A percentile compares a stretch with the other conserved stretches of the same genome.
Conservation (phyloP, 805 yeast genomes). For the Saccharomycopsis oosterbeekiorum region DNA sequence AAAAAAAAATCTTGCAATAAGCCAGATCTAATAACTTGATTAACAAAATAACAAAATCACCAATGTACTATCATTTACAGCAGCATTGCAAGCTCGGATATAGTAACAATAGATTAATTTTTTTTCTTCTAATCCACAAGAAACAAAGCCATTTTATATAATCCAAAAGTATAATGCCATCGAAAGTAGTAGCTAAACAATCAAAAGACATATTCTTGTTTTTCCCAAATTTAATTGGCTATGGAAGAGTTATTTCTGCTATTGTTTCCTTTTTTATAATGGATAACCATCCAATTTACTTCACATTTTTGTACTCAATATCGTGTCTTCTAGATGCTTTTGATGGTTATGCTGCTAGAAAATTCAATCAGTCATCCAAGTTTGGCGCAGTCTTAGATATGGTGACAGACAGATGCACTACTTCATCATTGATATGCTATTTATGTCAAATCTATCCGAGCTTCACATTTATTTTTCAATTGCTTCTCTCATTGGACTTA, state of each 20-base stretch:
- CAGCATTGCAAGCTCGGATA: no score
- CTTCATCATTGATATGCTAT: conserved; percentile 84
- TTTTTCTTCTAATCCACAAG: background rate
- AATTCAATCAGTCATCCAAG: conserved; percentile 76
- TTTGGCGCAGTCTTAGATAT: conserved; percentile 97
- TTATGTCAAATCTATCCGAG: conserved; percentile 36
- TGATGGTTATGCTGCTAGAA: conserved; percentile 93
- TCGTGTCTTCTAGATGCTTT: conserved; percentile 92
- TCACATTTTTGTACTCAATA: conserved; percentile 68
- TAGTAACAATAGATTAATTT: no score
- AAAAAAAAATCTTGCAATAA: background rate
- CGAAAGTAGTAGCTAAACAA: background rate
- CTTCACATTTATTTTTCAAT: conserved; percentile 57
- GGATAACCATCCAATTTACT: conserved; percentile 74
- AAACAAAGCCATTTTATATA: background rate
- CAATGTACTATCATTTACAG: no score
- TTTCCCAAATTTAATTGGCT: conserved; percentile 90
- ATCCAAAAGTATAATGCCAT: background rate
- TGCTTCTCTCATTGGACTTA: conserved; percentile 73
- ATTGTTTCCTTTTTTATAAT: conserved; percentile 69
- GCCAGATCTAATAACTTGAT: background rate
- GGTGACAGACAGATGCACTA: conserved; percentile 98
- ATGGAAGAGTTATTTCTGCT: conserved; percentile 73
- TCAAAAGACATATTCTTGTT: conserved; percentile 56
- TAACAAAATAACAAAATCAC: background rate